Percentiles rank a stretch among this genome's conserved stretches.
Conservation (phyloP, 2,329 filamentous ascomycete species). For the Blumeria graminis region DNA sequence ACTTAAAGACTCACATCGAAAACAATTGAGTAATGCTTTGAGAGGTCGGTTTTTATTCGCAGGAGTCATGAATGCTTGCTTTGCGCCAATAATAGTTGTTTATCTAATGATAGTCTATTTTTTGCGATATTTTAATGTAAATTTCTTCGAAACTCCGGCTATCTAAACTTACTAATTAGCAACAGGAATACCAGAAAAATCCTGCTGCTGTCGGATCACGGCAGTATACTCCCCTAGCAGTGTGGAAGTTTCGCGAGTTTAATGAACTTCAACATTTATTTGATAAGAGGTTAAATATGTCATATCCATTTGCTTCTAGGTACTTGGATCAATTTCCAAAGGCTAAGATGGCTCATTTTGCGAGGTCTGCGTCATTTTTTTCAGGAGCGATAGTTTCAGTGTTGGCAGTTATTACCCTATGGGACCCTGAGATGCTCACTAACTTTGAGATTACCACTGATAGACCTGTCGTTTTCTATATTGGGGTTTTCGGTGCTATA, state of each 20-base stretch:
- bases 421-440: conserved; percentile 77
- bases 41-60: conserved; percentile 58
- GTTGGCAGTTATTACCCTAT: conserved; percentile 57
- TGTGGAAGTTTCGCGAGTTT: conserved; percentile 98
- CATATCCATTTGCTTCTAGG: conserved; percentile 71
- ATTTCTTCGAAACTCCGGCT: conserved; percentile 11
- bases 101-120: conserved; percentile 79
- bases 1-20: conserved; percentile 59
- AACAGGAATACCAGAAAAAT: conserved; percentile 80
- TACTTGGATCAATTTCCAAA: conserved; percentile 96
- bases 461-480: conserved; percentile 73
- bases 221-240: conserved; percentile 75
- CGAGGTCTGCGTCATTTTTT: conserved; percentile 68
- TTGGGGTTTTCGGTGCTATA: conserved; percentile 57
- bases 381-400: conserved; percentile 70
- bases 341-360: conserved; percentile 68
- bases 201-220: conserved; percentile 68
- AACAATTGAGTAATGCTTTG: conserved; percentile 53
- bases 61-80: conserved; percentile 64
- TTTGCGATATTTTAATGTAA: conserved; percentile 77
- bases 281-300: conserved; percentile 74
- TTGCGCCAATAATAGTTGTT: conserved; percentile 67
- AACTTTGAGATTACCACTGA: conserved; percentile 79
- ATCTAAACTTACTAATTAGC: conserved; percentile 4
- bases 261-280: conserved; percentile 91